Percentiles rank a stretch among this genome's conserved stretches.
Evolutionary conservation across 352 stramenopile species (phyloP).

Genomic region (Aphanomyces astaci): DNA sequence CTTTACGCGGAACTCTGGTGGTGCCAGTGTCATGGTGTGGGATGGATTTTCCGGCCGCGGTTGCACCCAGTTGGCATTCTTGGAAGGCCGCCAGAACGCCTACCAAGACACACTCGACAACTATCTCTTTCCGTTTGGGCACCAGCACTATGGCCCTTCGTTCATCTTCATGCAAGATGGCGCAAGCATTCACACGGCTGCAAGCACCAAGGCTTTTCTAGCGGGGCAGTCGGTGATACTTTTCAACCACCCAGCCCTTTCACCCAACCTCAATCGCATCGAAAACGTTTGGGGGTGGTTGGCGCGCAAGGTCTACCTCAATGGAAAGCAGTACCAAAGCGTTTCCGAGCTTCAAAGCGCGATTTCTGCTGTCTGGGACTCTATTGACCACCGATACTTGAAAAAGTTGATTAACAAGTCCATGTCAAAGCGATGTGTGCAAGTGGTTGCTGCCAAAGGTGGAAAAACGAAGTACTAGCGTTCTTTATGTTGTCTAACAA

Average conservation of each 20-base stretch:
- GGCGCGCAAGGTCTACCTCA: background rate
- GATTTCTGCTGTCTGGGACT: background rate
- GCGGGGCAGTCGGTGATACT: background rate
- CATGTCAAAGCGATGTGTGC: background rate
- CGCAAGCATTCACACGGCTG: conserved; percentile 21
- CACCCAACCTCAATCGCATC: background rate
- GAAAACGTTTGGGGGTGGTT: background rate
- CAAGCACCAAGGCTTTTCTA: background rate
- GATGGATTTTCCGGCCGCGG: conserved; percentile 13
- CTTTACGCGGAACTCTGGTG: no score
- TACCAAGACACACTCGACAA: conserved; percentile 25
- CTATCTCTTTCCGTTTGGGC: conserved; percentile 23
- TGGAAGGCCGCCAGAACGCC: conserved; percentile 22
- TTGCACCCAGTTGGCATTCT: conserved; percentile 23
- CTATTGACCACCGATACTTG: background rate
- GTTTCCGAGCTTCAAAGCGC: background rate
- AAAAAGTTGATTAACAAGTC: background rate
- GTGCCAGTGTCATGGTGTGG: background rate
- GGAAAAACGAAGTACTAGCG: background rate
- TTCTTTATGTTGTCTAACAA: no score
- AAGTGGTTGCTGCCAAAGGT: background rate
- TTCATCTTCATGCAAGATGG: conserved; percentile 28
- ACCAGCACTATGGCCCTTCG: background rate
- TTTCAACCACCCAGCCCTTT: background rate
- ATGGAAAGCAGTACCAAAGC: background rate